These are phyloP conservation scores for Macrotyloma uniflorum DNA, from an alignment of 306 rosid genomes.

Conservation along the genomic window DNA sequence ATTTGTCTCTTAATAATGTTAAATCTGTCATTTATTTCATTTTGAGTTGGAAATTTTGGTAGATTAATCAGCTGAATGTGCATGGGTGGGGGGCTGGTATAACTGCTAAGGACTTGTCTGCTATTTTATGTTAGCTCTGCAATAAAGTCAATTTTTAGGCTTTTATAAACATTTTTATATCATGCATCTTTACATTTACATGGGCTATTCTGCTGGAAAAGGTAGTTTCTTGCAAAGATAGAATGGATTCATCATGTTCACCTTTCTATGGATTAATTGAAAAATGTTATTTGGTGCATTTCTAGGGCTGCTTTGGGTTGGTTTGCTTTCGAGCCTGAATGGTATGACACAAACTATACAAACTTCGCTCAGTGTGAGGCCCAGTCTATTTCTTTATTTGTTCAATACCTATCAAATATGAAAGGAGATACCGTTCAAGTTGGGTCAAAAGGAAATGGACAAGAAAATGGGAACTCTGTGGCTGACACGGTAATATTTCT, in stretches of 20 bases:
- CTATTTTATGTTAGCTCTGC: slow-evolving; percentile 6
- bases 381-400: slow-evolving; percentile 84
- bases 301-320: slow-evolving; percentile 92
- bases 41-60: slow-evolving; percentile 29
- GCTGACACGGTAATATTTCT: slow-evolving; percentile 68
- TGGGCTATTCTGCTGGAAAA: slow-evolving; percentile 32
- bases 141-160: slow-evolving; percentile 14
- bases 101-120: slow-evolving; percentile 17
- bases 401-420: slow-evolving; percentile 77
- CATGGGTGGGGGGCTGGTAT: slow-evolving; percentile 3
- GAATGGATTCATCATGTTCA: slow-evolving; percentile 21
- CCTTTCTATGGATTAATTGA: slow-evolving; percentile 40
- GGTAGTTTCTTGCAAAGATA: slow-evolving; percentile 29
- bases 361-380: slow-evolving; percentile 94
- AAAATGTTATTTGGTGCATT: slow-evolving; percentile 38
- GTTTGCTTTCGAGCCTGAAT: slow-evolving; percentile 86
- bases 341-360: slow-evolving; percentile 77
- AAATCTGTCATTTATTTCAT: slow-evolving; percentile 7
- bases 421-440: slow-evolving; percentile 62
- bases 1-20: slow-evolving; percentile 10
- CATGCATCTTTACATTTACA: slow-evolving; percentile 22
- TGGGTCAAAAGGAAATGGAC: slow-evolving; percentile 72
- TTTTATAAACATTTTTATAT: background rate
- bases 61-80: slow-evolving; percentile 10
- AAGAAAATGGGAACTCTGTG: slow-evolving; percentile 68